Conservation (phyloP, 1,139 yeast genomes). For the Lodderomyces jiufengensis region DNA sequence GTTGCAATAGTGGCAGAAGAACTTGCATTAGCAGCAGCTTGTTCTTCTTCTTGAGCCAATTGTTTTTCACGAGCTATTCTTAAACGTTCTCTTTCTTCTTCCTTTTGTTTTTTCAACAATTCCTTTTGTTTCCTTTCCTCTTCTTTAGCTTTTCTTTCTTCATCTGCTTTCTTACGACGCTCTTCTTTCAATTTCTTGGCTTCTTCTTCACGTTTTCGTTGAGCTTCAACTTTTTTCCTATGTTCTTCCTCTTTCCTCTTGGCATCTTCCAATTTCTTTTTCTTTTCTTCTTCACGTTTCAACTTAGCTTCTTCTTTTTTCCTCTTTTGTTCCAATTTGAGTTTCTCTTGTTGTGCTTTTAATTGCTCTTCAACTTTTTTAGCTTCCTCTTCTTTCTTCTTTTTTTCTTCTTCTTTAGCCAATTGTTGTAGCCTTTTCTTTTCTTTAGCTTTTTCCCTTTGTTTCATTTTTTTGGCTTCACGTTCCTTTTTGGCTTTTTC, state of each 20-base stretch:
- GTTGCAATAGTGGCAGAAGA: background rate
- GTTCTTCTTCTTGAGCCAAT: slow-evolving; percentile 24
- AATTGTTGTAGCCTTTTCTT: slow-evolving; percentile 66
- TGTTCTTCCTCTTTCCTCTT: slow-evolving; percentile 47
- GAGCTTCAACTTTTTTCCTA: slow-evolving; percentile 40
- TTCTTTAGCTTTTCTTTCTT: slow-evolving; percentile 38
- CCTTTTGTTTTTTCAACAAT: slow-evolving; percentile 38
- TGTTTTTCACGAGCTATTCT: slow-evolving; percentile 29
- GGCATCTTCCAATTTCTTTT: slow-evolving; percentile 37
- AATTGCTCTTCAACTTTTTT: slow-evolving; percentile 34
- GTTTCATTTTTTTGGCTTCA: slow-evolving; percentile 67
- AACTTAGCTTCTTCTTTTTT: slow-evolving; percentile 47
- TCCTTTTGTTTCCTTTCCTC: slow-evolving; percentile 45
- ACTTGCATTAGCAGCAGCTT: background rate
- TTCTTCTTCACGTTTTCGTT: slow-evolving; percentile 50
- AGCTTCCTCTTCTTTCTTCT: slow-evolving; percentile 55
- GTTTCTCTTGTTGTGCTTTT: slow-evolving; percentile 31
- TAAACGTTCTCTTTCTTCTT: slow-evolving; percentile 27
- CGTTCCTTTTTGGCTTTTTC: slow-evolving; percentile 64
- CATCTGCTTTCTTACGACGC: slow-evolving; percentile 46
- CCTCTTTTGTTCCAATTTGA: slow-evolving; percentile 42
- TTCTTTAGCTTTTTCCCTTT: slow-evolving; percentile 75
- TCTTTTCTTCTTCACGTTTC: slow-evolving; percentile 54
- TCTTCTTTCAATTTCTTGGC: slow-evolving; percentile 36
- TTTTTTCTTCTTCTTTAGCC: slow-evolving; percentile 74